Evolutionary conservation across 106 monocot genomes (phyloP).

Genomic region (Dendrobium nobile): DNA sequence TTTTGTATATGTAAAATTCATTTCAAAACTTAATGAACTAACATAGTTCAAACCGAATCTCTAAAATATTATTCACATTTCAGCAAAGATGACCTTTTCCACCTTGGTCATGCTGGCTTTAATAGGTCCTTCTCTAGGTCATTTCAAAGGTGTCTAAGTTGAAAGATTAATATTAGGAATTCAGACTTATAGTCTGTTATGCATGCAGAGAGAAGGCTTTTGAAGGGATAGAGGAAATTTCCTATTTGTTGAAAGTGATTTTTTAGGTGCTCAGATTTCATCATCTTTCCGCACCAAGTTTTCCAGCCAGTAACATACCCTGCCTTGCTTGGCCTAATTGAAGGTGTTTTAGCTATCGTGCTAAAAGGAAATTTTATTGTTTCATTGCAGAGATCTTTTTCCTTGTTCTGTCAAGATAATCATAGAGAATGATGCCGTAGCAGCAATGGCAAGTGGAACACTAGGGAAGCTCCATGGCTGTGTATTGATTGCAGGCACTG

Average conservation of each 20-base stretch:
- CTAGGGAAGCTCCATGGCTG: constrained; percentile 94
- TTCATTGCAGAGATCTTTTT: constrained; percentile 59
- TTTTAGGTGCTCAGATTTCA: neutral
- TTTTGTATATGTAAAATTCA: neutral
- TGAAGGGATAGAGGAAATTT: neutral
- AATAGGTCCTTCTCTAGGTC: neutral
- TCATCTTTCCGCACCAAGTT: neutral
- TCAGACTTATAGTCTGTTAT: neutral
- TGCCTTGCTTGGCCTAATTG: neutral
- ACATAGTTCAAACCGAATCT: neutral
- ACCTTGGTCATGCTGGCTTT: neutral
- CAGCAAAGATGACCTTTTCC: neutral
- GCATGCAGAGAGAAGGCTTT: neutral
- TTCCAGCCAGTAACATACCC: neutral
- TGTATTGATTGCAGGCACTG: constrained; percentile 94
- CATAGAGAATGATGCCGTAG: constrained; percentile 96
- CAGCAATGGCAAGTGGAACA: constrained; percentile 96
- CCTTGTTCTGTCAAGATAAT: constrained; percentile 70
- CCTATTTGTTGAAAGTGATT: neutral
- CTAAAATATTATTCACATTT: neutral
- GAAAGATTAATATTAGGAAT: neutral
- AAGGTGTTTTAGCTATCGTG: too few relatives aligned
- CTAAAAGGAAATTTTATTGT: neutral
- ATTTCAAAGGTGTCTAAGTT: neutral
- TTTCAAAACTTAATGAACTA: neutral